phyloP scores from a whole-genome alignment of 2,329 filamentous ascomycete species.

The Talaromyces atroroseus region DNA sequence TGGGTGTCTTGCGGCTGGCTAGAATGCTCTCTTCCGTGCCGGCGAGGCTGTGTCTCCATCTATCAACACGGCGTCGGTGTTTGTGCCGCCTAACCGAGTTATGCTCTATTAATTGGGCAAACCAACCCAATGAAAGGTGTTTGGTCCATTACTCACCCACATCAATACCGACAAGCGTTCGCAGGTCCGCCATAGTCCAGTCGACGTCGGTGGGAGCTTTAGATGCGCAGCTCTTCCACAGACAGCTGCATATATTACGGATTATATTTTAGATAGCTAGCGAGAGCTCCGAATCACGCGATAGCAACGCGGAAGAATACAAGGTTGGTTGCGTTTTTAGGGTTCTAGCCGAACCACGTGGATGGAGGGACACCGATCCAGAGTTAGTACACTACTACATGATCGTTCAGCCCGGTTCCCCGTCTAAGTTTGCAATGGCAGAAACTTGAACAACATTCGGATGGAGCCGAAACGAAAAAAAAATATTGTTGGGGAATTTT shows the following conservation, averaged over 20 bases:
- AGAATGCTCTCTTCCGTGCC: constrained; percentile 25
- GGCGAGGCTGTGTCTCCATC: constrained; percentile 19
- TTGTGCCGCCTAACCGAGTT: constrained; percentile 29
- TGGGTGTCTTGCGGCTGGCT: constrained; percentile 33
- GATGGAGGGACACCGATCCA: too few relatives aligned
- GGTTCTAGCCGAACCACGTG: too few relatives aligned
- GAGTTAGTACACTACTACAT: too few relatives aligned
- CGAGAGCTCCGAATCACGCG: too few relatives aligned
- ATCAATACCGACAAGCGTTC: constrained; percentile 17
- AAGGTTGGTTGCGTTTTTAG: too few relatives aligned
- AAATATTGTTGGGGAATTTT: neutral
- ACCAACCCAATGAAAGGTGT: too few relatives aligned
- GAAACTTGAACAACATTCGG: neutral
- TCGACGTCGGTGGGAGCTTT: too few relatives aligned
- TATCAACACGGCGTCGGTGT: constrained; percentile 31
- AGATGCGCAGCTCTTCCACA: neutral
- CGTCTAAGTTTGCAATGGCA: too few relatives aligned
- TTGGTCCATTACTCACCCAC: constrained; percentile 16
- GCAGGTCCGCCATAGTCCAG: neutral
- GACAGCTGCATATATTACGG: too few relatives aligned
- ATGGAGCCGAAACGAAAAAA: neutral
- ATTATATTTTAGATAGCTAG: too few relatives aligned
- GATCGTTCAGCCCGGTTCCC: too few relatives aligned
- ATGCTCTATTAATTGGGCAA: neutral
- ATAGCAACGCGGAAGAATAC: too few relatives aligned